phyloP scores from a whole-genome alignment of 2,329 filamentous ascomycete genomes.

The Falciphora oryzae region DNA sequence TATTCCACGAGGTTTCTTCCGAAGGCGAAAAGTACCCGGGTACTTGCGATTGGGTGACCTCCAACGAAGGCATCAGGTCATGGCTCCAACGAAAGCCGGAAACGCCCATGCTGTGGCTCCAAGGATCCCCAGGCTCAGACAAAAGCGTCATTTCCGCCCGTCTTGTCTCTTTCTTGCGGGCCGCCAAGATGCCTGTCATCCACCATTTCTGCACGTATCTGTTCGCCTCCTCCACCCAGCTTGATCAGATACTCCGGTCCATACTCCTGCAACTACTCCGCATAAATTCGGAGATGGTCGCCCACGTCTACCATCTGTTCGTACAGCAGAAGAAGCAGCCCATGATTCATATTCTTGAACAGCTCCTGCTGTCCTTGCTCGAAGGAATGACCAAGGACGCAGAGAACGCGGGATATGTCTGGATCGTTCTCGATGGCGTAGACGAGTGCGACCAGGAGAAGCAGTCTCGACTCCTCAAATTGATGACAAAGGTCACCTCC shows the following conservation, averaged over 20 bases:
- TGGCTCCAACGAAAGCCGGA: slow-evolving; percentile 22
- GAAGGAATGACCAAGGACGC: slow-evolving; percentile 12
- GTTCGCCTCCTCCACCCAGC: slow-evolving; percentile 24
- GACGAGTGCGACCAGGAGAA: slow-evolving; percentile 18
- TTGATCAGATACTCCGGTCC: slow-evolving; percentile 27
- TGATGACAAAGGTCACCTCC: slow-evolving; percentile 16
- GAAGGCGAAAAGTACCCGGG: slow-evolving; percentile 23
- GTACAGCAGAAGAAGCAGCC: slow-evolving; percentile 19
- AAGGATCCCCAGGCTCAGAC: slow-evolving; percentile 29
- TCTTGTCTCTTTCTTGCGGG: slow-evolving; percentile 24
- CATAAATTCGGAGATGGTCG: slow-evolving; percentile 19
- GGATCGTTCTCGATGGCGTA: slow-evolving; percentile 25
- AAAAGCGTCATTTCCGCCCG: slow-evolving; percentile 29
- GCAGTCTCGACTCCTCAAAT: slow-evolving; percentile 12
- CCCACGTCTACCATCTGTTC: slow-evolving; percentile 21
- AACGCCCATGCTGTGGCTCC: slow-evolving; percentile 23
- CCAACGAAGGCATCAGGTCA: slow-evolving; percentile 20
- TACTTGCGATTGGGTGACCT: slow-evolving; percentile 29
- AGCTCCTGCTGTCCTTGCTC: slow-evolving; percentile 16
- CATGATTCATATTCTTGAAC: slow-evolving; percentile 18
- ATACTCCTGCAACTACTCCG: slow-evolving; percentile 26
- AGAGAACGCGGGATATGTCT: slow-evolving; percentile 12
- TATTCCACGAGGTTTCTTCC: slow-evolving; percentile 22
- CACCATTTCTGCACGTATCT: slow-evolving; percentile 29
- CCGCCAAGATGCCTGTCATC: slow-evolving; percentile 17